Evolutionary conservation across 1,139 yeast genomes (phyloP).

Genomic region (Insectozyma bohioensis): DNA sequence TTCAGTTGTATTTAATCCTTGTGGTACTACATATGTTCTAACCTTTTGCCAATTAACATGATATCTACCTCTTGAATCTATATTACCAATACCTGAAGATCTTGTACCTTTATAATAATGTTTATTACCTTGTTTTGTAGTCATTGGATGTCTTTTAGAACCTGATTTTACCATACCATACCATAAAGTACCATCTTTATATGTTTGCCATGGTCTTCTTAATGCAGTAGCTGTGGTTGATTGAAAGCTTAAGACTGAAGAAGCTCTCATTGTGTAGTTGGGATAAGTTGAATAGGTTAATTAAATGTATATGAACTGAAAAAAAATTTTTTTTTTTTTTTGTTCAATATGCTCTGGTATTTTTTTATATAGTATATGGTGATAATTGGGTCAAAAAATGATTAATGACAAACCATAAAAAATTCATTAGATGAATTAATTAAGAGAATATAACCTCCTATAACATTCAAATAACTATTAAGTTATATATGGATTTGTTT

Average conservation of each 20-base stretch:
- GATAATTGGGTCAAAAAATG: no score
- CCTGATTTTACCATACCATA: slow-evolving; percentile 79
- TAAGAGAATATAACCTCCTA: no score
- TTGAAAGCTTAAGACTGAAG: slow-evolving; percentile 52
- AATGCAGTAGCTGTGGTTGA: slow-evolving; percentile 51
- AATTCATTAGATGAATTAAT: no score
- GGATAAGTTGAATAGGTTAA: slow-evolving; percentile 1
- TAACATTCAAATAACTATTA: no score
- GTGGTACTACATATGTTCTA: slow-evolving; percentile 87
- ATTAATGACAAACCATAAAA: no score
- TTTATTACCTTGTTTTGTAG: slow-evolving; percentile 94
- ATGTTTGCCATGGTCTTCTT: slow-evolving; percentile 88
- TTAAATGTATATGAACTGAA: neutral
- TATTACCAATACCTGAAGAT: slow-evolving; percentile 87
- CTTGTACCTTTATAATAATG: slow-evolving; percentile 94
- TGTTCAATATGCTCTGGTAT: no score
- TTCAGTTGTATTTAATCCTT: slow-evolving; percentile 37
- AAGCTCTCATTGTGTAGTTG: slow-evolving; percentile 49
- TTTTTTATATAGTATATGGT: no score
- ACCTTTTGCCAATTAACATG: slow-evolving; percentile 82
- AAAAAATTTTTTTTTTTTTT: slow-evolving; percentile 2
- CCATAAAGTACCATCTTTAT: slow-evolving; percentile 78
- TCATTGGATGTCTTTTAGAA: slow-evolving; percentile 78
- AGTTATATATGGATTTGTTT: no score
- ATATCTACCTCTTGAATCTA: slow-evolving; percentile 73